Evolutionary conservation across 345 rosid species (phyloP).

Genomic region (Salix viminalis): DNA sequence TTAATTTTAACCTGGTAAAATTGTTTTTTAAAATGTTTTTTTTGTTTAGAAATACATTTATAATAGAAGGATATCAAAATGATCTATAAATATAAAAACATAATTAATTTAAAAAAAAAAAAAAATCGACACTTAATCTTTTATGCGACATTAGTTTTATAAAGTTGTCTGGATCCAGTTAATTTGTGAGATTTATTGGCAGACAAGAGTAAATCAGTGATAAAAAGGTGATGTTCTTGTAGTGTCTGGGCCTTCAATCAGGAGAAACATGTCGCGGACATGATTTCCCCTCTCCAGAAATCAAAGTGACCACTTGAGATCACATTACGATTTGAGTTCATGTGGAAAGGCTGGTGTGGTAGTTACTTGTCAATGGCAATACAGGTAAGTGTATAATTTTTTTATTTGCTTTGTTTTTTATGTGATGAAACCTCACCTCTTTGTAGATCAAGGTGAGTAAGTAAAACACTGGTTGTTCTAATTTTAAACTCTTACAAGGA

Average conservation of each 20-base stretch:
- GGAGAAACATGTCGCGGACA: background rate
- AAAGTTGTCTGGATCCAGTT: background rate
- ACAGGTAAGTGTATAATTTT: no score
- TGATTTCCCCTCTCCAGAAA: background rate
- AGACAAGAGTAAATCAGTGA: background rate
- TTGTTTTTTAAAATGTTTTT: no score
- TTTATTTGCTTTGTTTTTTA: no score
- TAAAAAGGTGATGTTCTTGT: background rate
- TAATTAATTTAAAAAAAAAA: no score
- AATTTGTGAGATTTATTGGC: background rate
- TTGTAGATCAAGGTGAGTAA: rapidly evolving
- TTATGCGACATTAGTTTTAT: background rate
- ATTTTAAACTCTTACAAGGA: no score
- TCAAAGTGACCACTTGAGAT: background rate
- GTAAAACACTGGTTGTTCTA: rapidly evolving
- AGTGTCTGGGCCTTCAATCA: background rate
- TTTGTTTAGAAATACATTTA: no score
- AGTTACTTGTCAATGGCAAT: no score
- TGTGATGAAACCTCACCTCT: no score
- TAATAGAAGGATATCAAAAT: rapidly evolving
- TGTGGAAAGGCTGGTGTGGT: no score
- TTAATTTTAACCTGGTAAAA: no score
- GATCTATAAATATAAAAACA: no score
- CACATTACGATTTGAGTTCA: no score
- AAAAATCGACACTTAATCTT: background rate